phyloP scores from a whole-genome alignment of 805 yeast genomes.

The Yamadazyma kitorensis region DNA sequence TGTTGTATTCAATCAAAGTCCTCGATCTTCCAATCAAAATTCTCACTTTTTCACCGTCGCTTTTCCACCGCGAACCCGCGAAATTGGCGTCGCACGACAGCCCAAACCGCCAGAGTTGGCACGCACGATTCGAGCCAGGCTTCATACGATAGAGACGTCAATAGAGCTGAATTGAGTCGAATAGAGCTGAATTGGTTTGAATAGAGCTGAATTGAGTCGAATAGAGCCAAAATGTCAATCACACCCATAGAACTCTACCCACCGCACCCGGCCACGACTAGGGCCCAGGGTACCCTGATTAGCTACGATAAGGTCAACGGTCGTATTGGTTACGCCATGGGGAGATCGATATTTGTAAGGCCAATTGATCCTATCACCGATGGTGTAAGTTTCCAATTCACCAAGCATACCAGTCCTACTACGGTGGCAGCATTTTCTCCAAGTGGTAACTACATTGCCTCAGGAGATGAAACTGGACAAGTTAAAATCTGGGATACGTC shows the following conservation, averaged over 20 bases:
- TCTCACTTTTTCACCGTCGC: no score
- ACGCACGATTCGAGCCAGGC: no score
- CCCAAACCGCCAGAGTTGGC: no score
- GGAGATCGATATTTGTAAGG: conserved; percentile 74
- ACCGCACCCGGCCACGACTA: conserved; percentile 75
- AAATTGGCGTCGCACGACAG: no score
- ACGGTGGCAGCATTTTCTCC: conserved; percentile 88
- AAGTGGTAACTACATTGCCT: conserved; percentile 83
- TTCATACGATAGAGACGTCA: no score
- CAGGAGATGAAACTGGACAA: conserved; percentile 88
- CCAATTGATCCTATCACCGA: conserved; percentile 54
- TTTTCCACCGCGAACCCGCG: no score
- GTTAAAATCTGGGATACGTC: conserved; percentile 81
- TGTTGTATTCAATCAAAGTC: no score
- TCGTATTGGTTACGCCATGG: conserved; percentile 76
- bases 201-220: no score
- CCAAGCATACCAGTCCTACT: conserved; percentile 65
- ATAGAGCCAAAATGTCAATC: conserved; percentile 6
- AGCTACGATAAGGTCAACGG: conserved; percentile 70
- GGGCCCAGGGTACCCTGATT: conserved; percentile 68
- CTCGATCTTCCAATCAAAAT: no score
- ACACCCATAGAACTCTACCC: conserved; percentile 45
- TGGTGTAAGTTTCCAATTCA: conserved; percentile 53
- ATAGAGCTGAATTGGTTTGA: no score
- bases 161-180: no score